These are phyloP conservation scores for Apiospora aurea DNA, from an alignment of 2,329 filamentous ascomycete species.

Conservation along the genomic window DNA sequence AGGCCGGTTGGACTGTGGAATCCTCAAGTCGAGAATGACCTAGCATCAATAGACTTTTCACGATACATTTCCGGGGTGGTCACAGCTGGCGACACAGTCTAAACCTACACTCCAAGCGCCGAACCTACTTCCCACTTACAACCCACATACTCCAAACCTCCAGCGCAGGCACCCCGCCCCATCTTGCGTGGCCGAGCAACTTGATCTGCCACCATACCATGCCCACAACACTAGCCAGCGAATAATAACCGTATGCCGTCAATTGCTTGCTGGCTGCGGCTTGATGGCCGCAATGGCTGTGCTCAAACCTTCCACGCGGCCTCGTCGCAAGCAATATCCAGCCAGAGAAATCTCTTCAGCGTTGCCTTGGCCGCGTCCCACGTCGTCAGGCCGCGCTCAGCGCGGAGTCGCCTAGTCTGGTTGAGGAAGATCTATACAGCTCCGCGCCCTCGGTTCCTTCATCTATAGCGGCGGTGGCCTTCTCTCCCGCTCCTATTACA, in stretches of 20 bases:
- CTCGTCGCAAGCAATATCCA: neutral
- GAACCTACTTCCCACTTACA: neutral
- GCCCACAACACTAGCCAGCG: neutral
- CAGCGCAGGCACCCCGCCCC: neutral
- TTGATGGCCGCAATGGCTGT: neutral
- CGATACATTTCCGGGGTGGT: neutral
- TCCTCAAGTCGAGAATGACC: neutral
- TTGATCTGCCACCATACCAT: neutral
- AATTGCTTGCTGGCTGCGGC: neutral
- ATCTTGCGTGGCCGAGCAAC: neutral
- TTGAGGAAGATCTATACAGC: neutral
- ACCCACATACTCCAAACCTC: neutral
- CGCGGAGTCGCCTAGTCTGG: neutral
- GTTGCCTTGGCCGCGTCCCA: slow-evolving; percentile 2
- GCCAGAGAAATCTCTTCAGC: neutral
- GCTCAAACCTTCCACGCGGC: slow-evolving; percentile 8
- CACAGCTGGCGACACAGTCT: neutral
- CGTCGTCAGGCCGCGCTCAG: neutral
- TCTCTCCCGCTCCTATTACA: neutral
- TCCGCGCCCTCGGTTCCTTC: neutral
- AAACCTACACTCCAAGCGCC: no score
- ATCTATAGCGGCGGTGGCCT: neutral
- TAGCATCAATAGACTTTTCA: slow-evolving; percentile 1
- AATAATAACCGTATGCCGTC: neutral
- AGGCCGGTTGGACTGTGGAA: neutral